phyloP scores from a whole-genome alignment of 108 stramenopile species.

The Poteriospumella lacustris region DNA sequence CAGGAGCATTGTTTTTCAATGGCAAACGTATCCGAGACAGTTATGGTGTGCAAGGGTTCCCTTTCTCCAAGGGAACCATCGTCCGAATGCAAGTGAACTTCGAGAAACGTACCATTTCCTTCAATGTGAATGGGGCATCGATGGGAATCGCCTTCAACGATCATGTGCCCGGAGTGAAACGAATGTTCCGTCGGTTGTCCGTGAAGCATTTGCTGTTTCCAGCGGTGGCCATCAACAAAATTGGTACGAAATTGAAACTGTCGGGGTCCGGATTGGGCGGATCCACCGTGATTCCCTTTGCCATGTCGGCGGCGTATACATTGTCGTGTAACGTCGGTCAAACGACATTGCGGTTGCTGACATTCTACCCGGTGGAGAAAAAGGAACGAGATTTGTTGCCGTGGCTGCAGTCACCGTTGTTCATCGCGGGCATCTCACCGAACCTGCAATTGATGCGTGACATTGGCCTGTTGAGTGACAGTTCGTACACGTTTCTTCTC shows the following conservation, averaged over 20 bases:
- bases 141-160: conserved; percentile 16
- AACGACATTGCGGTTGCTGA: not conserved
- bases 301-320: not conserved
- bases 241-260: no score
- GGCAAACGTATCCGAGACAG: not conserved
- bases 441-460: no score
- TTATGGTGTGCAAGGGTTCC: not conserved
- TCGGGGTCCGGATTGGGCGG: not conserved
- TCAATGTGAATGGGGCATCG: not conserved
- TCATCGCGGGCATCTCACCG: conserved; percentile 3
- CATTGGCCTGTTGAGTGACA: no score
- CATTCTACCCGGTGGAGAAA: not conserved
- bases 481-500: no score
- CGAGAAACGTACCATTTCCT: not conserved
- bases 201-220: no score
- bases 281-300: not conserved
- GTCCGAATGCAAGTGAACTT: not conserved
- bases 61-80: not conserved
- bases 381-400: not conserved
- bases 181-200: no score
- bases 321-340: not conserved
- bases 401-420: conserved; percentile 16
- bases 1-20: conserved; percentile 11
- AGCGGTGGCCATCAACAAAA: no score
- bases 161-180: no score